These are phyloP conservation scores for Miamiensis avidus DNA, from an alignment of 169 alveolate genomes.

Conservation along the genomic window DNA sequence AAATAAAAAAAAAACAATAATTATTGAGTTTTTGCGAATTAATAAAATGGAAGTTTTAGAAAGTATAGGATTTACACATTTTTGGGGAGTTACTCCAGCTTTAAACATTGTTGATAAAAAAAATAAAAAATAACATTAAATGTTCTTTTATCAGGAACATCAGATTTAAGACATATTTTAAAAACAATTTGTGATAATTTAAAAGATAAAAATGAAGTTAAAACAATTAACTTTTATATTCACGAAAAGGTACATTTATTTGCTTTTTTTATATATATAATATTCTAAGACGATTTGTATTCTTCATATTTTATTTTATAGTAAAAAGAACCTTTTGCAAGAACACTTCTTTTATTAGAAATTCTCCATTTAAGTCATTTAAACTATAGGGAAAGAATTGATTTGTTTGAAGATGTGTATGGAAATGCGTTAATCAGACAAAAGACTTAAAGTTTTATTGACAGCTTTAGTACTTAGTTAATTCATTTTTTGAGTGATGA, in stretches of 20 bases:
- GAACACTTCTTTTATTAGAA: slow-evolving; percentile 35
- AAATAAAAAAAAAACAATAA: no score
- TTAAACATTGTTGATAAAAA: slow-evolving; percentile 20
- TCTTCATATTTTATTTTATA: no score
- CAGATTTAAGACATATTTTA: slow-evolving; percentile 41
- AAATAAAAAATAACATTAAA: slow-evolving; percentile 12
- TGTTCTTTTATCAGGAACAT: slow-evolving; percentile 22
- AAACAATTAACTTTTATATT: slow-evolving; percentile 34
- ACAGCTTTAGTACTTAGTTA: slow-evolving; percentile 25
- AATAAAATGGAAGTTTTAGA: slow-evolving; percentile 17
- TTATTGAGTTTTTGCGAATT: no score
- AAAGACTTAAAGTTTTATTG: slow-evolving; percentile 23
- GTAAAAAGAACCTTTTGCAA: slow-evolving; percentile 30
- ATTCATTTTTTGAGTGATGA: slow-evolving; percentile 35
- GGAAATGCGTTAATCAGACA: slow-evolving; percentile 45
- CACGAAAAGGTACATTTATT: slow-evolving; percentile 41
- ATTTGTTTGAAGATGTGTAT: slow-evolving; percentile 41
- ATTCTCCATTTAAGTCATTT: slow-evolving; percentile 18
- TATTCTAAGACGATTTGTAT: no score
- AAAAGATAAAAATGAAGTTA: slow-evolving; percentile 12
- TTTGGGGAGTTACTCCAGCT: slow-evolving; percentile 42
- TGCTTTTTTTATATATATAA: no score
- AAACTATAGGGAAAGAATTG: slow-evolving; percentile 42
- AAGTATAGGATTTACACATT: slow-evolving; percentile 36
- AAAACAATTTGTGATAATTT: slow-evolving; percentile 36